These are phyloP conservation scores for Talaromyces atroroseus DNA, from an alignment of 2,329 filamentous ascomycete genomes.

Conservation along the genomic window DNA sequence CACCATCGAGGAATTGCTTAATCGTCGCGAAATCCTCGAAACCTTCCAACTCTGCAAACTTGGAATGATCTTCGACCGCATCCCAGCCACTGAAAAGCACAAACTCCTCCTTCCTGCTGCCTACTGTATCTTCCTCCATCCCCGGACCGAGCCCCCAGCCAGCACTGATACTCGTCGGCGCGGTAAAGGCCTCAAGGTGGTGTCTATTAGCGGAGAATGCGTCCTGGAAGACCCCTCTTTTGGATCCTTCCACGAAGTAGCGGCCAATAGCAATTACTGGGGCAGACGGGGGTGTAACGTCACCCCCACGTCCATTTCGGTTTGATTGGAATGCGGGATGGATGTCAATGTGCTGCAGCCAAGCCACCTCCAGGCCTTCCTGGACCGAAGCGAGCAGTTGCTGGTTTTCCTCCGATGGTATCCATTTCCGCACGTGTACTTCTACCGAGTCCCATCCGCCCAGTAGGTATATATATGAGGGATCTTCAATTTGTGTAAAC, in stretches of 20 bases:
- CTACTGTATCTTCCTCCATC: neutral
- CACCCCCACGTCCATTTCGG: neutral
- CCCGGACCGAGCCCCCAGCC: constrained; percentile 39
- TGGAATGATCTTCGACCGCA: constrained; percentile 28
- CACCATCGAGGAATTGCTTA: constrained; percentile 18
- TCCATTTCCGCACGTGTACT: constrained; percentile 40
- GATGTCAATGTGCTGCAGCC: constrained; percentile 41
- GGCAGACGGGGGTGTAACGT: constrained; percentile 24
- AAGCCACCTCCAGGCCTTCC: constrained; percentile 35
- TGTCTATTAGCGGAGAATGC: constrained; percentile 22
- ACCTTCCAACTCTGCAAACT: constrained; percentile 29
- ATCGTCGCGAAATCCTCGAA: constrained; percentile 26
- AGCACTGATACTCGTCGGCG: constrained; percentile 25
- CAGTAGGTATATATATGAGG: constrained; percentile 39
- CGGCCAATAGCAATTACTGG: constrained; percentile 30
- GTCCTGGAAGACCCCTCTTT: constrained; percentile 23
- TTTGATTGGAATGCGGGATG: constrained; percentile 20
- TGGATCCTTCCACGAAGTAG: constrained; percentile 24
- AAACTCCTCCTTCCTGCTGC: constrained; percentile 34
- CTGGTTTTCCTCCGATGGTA: constrained; percentile 40
- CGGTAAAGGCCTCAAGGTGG: constrained; percentile 23
- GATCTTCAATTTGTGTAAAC: constrained; percentile 42
- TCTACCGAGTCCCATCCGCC: constrained; percentile 42
- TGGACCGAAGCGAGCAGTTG: constrained; percentile 31
- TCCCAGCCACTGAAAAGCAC: constrained; percentile 39